phyloP scores from a whole-genome alignment of 1,284 basidiomycete genomes.

The Cryptococcus sp. region DNA sequence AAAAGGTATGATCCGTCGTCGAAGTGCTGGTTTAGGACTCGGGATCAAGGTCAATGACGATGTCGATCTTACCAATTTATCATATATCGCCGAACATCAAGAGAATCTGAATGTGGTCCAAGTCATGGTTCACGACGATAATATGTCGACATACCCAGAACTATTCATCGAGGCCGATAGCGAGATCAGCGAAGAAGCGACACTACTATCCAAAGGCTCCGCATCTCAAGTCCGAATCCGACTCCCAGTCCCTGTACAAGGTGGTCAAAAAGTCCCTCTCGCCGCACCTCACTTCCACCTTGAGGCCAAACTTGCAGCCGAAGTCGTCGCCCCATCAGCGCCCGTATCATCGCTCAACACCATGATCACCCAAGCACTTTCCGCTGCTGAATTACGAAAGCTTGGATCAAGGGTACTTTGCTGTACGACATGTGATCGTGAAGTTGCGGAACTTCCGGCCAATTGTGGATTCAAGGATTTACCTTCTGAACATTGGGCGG shows the following conservation, averaged over 20 bases:
- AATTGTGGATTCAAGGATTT: constrained; percentile 69
- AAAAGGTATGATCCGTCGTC: constrained; percentile 19
- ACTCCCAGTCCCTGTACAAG: constrained; percentile 61
- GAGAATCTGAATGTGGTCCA: constrained; percentile 72
- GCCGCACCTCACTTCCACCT: constrained; percentile 56
- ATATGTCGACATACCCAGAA: constrained; percentile 19
- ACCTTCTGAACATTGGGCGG: constrained; percentile 93
- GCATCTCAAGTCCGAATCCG: constrained; percentile 59
- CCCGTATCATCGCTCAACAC: constrained; percentile 18
- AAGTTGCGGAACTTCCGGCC: constrained; percentile 63
- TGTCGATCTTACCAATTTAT: constrained; percentile 15
- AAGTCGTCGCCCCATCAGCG: constrained; percentile 31
- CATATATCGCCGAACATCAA: constrained; percentile 76
- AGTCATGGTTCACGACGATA: constrained; percentile 54
- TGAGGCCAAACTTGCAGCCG: constrained; percentile 62
- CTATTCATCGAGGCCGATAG: constrained; percentile 48
- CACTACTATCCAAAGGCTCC: constrained; percentile 61
- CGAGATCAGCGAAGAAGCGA: constrained; percentile 52
- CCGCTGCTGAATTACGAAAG: constrained; percentile 29
- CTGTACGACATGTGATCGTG: constrained; percentile 56
- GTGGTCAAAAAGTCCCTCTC: constrained; percentile 61
- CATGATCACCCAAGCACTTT: constrained; percentile 33
- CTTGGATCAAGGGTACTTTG: constrained; percentile 32
- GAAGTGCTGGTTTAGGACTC: constrained; percentile 14
- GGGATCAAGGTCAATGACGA: constrained; percentile 14